Evolutionary conservation across 768 basidiomycete genomes (phyloP), one percentile per base, ranked within the genome.

Genomic region (Boletus huronensis): DNA sequence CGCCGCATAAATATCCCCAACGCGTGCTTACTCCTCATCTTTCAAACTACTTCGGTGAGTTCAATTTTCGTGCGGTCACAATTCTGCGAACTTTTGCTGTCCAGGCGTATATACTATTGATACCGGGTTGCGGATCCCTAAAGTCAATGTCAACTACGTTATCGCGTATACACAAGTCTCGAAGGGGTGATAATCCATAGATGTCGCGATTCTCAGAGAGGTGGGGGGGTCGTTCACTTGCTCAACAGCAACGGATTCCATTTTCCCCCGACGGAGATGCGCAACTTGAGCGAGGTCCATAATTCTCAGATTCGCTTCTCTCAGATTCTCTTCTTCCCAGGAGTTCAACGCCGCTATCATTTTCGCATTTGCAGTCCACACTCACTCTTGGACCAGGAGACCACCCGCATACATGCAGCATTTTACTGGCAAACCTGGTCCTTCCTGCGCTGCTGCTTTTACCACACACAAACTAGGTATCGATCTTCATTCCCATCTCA

Each of bases 1-100:
- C n/a, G 52, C 13, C 46, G 25, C 51, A 56, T 65, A 56, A 65
- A 64, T 56, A 65, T 53, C 52, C 54, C 50, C 40, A 52, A 54
- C 42, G 28, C 50, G 52, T 34, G 21, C 38, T 40, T 45, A 50
- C 35, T 29, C 47, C 53, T 36, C 53, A 40, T 46, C 62, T 49
- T 46, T 63, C 36, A 8, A 42, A 56, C 45, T 35, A 36, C 50
- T 53, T 52, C 34, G 45, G 51, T 39, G 51, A 28, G 49, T 57
- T 64, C 58, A 54, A 44, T 52, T 49, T 54, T 53, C 26, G 45
- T 45, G 48, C 49, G 32, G 50, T 50, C 45, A 44, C 32, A 44
- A 47, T 17, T 48, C 38, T 54, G 21, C 52, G n/a, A 58, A 46
- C 35, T n/a, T 47, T 50, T 42, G 42, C 34, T 48, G 38, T 50